Percentiles rank a stretch among this genome's conserved stretches.
Evolutionary conservation across 2,329 filamentous ascomycete genomes (phyloP).

Genomic region (Fusarium annulatum): DNA sequence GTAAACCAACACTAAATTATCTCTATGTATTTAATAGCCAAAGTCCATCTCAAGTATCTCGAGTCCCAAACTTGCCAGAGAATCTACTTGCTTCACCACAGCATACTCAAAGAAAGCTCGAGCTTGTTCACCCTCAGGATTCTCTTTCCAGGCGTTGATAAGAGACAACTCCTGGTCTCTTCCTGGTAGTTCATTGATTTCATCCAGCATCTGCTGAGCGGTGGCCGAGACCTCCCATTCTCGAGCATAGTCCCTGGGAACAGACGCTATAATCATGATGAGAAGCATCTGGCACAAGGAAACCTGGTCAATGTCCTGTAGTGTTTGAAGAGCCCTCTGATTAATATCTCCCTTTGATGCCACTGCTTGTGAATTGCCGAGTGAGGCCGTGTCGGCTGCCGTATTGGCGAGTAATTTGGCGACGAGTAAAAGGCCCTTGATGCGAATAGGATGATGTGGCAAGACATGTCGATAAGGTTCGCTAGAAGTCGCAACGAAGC

Average conservation of each 20-base stretch:
- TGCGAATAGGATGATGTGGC: slow-evolving; percentile 62
- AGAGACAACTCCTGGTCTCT: slow-evolving; percentile 58
- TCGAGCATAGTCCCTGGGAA: slow-evolving; percentile 54
- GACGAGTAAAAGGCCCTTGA: slow-evolving; percentile 63
- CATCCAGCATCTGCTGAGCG: slow-evolving; percentile 60
- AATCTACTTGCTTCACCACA: slow-evolving; percentile 60
- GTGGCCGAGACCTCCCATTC: slow-evolving; percentile 59
- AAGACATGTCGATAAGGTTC: slow-evolving; percentile 63
- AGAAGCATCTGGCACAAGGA: slow-evolving; percentile 65
- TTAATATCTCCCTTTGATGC: slow-evolving; percentile 39
- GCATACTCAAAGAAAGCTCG: slow-evolving; percentile 61
- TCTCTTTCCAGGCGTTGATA: slow-evolving; percentile 57
- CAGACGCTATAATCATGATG: slow-evolving; percentile 58
- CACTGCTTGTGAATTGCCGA: slow-evolving; percentile 42
- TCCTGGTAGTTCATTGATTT: slow-evolving; percentile 60
- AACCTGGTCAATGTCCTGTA: slow-evolving; percentile 62
- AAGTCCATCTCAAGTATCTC: slow-evolving; percentile 58
- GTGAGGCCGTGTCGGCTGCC: slow-evolving; percentile 52
- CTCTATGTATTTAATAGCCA: slow-evolving; percentile 20
- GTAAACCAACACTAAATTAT: not conserved
- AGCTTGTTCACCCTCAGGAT: slow-evolving; percentile 54
- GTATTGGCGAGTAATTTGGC: slow-evolving; percentile 64
- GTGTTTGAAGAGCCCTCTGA: slow-evolving; percentile 41
- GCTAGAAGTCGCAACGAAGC: slow-evolving; percentile 59
- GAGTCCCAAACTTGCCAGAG: slow-evolving; percentile 59